phyloP scores from a whole-genome alignment of 306 rosid species.

The Calophaca sinica region DNA sequence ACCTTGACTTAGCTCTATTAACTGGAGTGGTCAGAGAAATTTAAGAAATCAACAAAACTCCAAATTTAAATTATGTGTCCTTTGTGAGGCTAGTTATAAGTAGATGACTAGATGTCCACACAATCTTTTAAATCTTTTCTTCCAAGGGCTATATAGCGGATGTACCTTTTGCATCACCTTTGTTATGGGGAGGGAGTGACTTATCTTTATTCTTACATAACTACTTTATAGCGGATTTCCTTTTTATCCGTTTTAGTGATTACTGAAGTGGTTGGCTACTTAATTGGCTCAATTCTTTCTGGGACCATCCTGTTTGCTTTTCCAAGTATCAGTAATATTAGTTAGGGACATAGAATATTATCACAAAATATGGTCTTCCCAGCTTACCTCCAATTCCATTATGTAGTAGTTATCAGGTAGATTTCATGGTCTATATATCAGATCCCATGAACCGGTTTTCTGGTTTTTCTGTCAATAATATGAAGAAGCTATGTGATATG shows the following conservation, averaged over 20 bases:
- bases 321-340: background rate
- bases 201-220: no score
- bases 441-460: background rate
- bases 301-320: conserved; percentile 24
- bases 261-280: background rate
- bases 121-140: background rate
- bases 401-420: conserved; percentile 5
- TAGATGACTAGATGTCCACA: conserved; percentile 1
- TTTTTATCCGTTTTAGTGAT: conserved; percentile 9
- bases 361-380: conserved; percentile 19
- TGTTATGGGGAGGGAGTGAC: no score
- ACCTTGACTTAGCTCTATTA: background rate
- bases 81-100: no score
- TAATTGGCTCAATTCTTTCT: no score
- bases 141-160: no score
- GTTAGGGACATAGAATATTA: background rate
- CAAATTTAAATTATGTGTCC: background rate
- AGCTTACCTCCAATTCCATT: background rate
- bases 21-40: background rate
- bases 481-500: conserved; percentile 21
- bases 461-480: conserved; percentile 6
- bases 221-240: background rate
- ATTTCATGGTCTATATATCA: conserved; percentile 18
- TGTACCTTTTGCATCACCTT: no score
- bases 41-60: background rate